Percentiles rank a stretch among this genome's conserved stretches.
Conservation (phyloP, 768 basidiomycete genomes). For the Rhodotorula graminis region DNA sequence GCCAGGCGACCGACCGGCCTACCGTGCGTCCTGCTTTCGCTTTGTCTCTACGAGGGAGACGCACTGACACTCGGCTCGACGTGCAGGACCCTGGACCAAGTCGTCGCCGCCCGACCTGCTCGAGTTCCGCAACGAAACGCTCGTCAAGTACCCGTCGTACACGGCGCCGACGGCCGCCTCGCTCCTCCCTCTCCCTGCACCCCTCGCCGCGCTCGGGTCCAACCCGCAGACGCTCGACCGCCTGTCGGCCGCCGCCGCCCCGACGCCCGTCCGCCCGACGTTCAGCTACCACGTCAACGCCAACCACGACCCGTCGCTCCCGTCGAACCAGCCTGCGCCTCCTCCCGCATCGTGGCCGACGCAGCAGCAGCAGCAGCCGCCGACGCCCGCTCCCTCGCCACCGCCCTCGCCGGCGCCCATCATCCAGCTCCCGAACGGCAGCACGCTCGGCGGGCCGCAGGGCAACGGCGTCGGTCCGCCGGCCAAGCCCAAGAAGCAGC, state of each 20-base stretch:
- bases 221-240: conserved; percentile 46
- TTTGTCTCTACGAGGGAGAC: no score
- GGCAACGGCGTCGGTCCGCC: conserved; percentile 25
- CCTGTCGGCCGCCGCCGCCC: conserved; percentile 83
- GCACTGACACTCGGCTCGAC: conserved; percentile 44
- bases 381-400: conserved; percentile 32
- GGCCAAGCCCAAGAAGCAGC: conserved; percentile 94
- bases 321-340: conserved; percentile 66
- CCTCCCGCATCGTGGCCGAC: conserved; percentile 48
- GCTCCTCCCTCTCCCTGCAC: conserved; percentile 27
- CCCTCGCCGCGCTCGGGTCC: conserved; percentile 12
- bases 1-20: background rate
- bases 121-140: conserved; percentile 79
- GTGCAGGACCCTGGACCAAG: conserved; percentile 54
- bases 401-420: conserved; percentile 38
- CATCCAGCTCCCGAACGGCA: conserved; percentile 48
- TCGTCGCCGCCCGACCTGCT: conserved; percentile 86
- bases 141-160: conserved; percentile 95
- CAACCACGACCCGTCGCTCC: conserved; percentile 45
- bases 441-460: conserved; percentile 21
- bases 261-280: conserved; percentile 70
- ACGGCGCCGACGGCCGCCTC: conserved; percentile 53
- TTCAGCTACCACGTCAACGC: conserved; percentile 35
- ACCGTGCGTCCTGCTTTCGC: conserved; percentile 6
- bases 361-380: conserved; percentile 19